Conservation (phyloP, 2,329 filamentous ascomycete genomes). For the Diaporthe longicolla region DNA sequence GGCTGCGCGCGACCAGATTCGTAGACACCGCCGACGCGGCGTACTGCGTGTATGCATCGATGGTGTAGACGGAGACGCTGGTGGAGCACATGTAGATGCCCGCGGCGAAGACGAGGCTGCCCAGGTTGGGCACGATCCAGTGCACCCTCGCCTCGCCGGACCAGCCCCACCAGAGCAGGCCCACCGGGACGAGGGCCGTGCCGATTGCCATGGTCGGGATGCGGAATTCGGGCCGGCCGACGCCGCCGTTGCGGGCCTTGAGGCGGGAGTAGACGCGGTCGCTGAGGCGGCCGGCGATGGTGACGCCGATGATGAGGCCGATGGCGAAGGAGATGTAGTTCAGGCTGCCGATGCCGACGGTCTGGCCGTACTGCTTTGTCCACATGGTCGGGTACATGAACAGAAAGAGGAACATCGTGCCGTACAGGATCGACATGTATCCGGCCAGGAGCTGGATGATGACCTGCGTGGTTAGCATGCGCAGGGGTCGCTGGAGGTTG, state of each 20-base stretch:
- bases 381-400: conserved; percentile 63
- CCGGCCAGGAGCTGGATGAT: conserved; percentile 66
- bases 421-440: conserved; percentile 64
- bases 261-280: conserved; percentile 61
- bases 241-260: conserved; percentile 54
- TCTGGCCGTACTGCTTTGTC: conserved; percentile 54
- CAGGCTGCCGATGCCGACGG: conserved; percentile 51
- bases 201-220: conserved; percentile 69
- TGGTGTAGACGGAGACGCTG: conserved; percentile 66
- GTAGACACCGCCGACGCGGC: conserved; percentile 59
- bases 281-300: conserved; percentile 58
- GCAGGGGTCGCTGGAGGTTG: conserved; percentile 51
- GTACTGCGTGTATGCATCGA: conserved; percentile 59
- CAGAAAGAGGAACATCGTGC: conserved; percentile 62
- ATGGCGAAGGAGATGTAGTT: conserved; percentile 55
- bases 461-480: conserved; percentile 65
- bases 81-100: conserved; percentile 66
- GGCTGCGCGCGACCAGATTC: conserved; percentile 37
- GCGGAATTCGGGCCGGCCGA: conserved; percentile 58
- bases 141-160: conserved; percentile 45
- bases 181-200: conserved; percentile 62
- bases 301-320: conserved; percentile 54
- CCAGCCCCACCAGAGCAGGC: conserved; percentile 51
- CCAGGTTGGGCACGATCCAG: conserved; percentile 61
- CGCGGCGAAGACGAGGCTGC: conserved; percentile 62